These are phyloP conservation scores for Davidsoniella australis DNA, from an alignment of 2,329 filamentous ascomycete genomes.

Conservation along the genomic window DNA sequence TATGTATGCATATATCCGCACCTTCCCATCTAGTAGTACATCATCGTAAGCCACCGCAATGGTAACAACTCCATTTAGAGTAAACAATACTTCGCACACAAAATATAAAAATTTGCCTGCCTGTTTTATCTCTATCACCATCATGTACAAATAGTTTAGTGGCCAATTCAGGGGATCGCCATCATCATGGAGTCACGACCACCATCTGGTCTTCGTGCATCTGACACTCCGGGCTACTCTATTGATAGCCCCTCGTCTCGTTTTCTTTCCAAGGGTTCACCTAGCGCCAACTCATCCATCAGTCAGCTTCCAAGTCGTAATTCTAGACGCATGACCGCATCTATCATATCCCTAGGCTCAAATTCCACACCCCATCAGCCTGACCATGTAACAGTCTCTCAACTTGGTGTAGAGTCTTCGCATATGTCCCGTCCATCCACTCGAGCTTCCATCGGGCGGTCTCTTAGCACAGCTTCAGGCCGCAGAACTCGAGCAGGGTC, in stretches of 20 bases:
- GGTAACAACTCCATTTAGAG: too few relatives aligned
- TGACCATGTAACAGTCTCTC: neutral
- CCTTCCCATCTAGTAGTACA: too few relatives aligned
- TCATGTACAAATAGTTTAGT: too few relatives aligned
- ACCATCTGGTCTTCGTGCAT: neutral
- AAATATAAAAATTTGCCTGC: too few relatives aligned
- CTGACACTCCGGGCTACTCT: too few relatives aligned
- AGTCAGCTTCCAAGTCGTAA: conserved; percentile 10
- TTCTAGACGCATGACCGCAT: conserved; percentile 8
- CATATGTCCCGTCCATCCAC: conserved; percentile 9
- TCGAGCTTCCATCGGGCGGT: conserved; percentile 10
- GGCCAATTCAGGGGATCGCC: too few relatives aligned
- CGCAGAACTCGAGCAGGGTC: conserved; percentile 27
- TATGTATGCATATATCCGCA: too few relatives aligned
- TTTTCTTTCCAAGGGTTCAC: neutral
- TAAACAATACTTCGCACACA: too few relatives aligned
- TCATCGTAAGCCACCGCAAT: too few relatives aligned
- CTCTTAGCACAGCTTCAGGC: conserved; percentile 26
- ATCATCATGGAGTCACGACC: too few relatives aligned
- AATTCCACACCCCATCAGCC: neutral
- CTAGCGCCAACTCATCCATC: conserved; percentile 9
- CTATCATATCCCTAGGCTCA: conserved; percentile 6
- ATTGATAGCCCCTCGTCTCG: neutral
- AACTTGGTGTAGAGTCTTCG: conserved; percentile 5
- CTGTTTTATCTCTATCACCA: too few relatives aligned